Base-by-base conservation (phyloP, 2,329 filamentous ascomycete genomes). In the Ceratocystiopsis minuta region DNA sequence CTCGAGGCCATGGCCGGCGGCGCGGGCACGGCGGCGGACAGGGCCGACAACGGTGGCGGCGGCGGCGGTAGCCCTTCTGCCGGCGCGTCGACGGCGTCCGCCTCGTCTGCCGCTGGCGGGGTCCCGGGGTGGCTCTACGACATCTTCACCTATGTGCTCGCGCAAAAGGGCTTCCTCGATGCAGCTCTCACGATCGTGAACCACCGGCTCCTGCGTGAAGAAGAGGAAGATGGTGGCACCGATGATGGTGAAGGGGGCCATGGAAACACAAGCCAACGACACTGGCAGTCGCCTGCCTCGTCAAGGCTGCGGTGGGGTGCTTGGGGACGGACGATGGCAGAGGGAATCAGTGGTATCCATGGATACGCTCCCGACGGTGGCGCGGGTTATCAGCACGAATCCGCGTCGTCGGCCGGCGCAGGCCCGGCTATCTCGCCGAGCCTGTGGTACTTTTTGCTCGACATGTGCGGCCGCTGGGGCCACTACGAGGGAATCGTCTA, bases 61-160 rank as follows among this genome's bases (percentile, higher is more conserved):
- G 11, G 4, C 2, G 24, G 5, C 24, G 24, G 7, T 28, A 6
- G 24, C 6, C 6, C 5, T n/a, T 28, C 24, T 4, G 20, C 20
- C 20, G 7, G 20, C 24, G 2, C 24, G 24, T 6, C 24, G 24
- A 10, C 24, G 24, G 24, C 24, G 5, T 6, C 24, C 7, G 24
- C 24, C 2, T 28, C 24, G 24, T 6, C 24, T 10, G 5, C 6
- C 11, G 38, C 38, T 2, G 28, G 17, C 15, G 20, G 33, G 1
- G 60, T 87, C 4, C 68, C 79, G 28, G 54, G 64, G 1, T 95
- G 86, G 86, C 65, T 94, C 9, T 78, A 79, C 52, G 80, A 87
- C 51, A 70, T 88, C 45, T 76, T 87, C 41, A 68, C 86, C 43
- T 81, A 82, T 54, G 72, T 72, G 16, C 70, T 95, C 36, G 75